Evolutionary conservation across 2,329 filamentous ascomycete genomes (phyloP).

Genomic region (Huntiella bhutanensis): DNA sequence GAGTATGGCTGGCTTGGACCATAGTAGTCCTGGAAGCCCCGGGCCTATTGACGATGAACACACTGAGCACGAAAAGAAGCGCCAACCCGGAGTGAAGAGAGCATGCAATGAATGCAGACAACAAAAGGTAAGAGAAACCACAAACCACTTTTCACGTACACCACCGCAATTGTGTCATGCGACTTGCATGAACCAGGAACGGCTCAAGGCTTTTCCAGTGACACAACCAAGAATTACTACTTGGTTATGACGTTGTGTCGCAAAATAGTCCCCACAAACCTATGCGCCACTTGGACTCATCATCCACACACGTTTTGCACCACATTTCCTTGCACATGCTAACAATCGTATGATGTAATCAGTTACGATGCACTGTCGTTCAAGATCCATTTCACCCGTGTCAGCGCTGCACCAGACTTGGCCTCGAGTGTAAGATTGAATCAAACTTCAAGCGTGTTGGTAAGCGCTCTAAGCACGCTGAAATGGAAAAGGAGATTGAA

Average conservation of each 20-base stretch:
- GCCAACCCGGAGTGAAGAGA: slow-evolving; percentile 53
- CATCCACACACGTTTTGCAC: neutral
- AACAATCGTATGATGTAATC: slow-evolving; percentile 6
- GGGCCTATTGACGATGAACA: slow-evolving; percentile 38
- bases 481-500: slow-evolving; percentile 73
- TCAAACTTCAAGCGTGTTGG: slow-evolving; percentile 73
- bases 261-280: too few relatives aligned
- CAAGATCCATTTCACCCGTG: slow-evolving; percentile 65
- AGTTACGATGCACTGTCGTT: slow-evolving; percentile 70
- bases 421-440: slow-evolving; percentile 70
- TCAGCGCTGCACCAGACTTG: slow-evolving; percentile 59
- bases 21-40: slow-evolving; percentile 40
- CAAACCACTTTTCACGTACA: neutral
- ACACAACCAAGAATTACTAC: neutral
- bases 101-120: slow-evolving; percentile 74
- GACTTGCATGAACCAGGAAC: neutral
- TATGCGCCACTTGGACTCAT: neutral
- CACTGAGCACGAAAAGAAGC: slow-evolving; percentile 38
- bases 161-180: neutral
- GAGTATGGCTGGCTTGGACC: slow-evolving; percentile 28
- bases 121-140: slow-evolving; percentile 43
- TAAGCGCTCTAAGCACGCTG: slow-evolving; percentile 65
- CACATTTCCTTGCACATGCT: neutral
- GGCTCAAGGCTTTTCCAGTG: neutral
- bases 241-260: too few relatives aligned